phyloP scores from a whole-genome alignment of 768 basidiomycete species.

The Pleurotus tuoliensis region DNA sequence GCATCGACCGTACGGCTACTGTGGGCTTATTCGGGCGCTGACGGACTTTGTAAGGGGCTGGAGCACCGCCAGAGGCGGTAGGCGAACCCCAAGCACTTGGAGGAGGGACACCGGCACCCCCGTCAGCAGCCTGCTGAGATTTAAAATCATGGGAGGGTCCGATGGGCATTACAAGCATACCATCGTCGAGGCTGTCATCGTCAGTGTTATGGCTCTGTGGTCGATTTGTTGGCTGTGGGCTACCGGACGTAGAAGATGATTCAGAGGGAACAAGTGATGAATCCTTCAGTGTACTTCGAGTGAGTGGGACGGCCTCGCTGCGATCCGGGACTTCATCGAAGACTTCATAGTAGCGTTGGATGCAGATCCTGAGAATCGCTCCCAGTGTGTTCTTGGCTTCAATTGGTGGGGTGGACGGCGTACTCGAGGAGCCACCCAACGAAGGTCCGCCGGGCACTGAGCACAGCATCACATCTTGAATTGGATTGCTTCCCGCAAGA shows the following conservation, averaged over 20 bases:
- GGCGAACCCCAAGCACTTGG: constrained; percentile 34
- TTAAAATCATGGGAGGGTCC: constrained; percentile 32
- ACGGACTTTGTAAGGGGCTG: constrained; percentile 33
- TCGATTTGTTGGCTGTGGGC: constrained; percentile 16
- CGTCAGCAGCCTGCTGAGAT: constrained; percentile 1
- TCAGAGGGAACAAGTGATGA: constrained; percentile 19
- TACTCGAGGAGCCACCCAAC: constrained; percentile 24
- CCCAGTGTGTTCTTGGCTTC: constrained; percentile 66
- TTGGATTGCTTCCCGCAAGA: constrained; percentile 62
- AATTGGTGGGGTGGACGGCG: constrained; percentile 18
- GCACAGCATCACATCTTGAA: constrained; percentile 74
- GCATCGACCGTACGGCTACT: constrained; percentile 27
- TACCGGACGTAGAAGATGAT: constrained; percentile 15
- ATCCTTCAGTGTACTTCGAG: constrained; percentile 15
- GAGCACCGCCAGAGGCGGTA: constrained; percentile 11
- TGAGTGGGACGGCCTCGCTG: constrained; percentile 49
- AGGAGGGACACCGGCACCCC: constrained; percentile 20
- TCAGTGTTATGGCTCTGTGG: constrained; percentile 13
- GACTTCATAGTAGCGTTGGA: constrained; percentile 79
- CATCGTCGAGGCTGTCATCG: constrained; percentile 52
- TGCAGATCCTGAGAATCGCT: constrained; percentile 69
- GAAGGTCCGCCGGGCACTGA: constrained; percentile 49
- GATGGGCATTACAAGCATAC: constrained; percentile 70
- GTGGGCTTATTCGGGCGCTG: constrained; percentile 29
- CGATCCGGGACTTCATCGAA: constrained; percentile 81